phyloP scores from a whole-genome alignment of 148 eudicot genomes.

The Talinum fruticosum region DNA sequence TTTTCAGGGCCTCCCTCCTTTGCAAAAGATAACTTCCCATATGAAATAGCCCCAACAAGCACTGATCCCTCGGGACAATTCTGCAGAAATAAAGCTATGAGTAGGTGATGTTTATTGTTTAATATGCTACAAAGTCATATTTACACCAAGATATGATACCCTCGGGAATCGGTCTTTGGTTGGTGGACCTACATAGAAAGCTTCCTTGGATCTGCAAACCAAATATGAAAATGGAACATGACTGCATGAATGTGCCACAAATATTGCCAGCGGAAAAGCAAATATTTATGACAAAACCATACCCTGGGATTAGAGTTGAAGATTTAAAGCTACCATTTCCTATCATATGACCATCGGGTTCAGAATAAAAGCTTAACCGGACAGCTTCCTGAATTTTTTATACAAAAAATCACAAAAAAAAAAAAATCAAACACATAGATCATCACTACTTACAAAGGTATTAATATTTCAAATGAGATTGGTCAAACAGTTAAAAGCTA shows the following conservation, averaged over 20 bases:
- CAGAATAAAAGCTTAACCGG: constrained; percentile 70
- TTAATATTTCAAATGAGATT: background rate
- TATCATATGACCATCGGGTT: constrained; percentile 87
- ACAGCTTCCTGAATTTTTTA: constrained; percentile 55
- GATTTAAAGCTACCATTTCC: constrained; percentile 78
- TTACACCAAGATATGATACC: constrained; percentile 36
- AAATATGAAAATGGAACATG: constrained; percentile 2
- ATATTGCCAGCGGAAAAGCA: background rate
- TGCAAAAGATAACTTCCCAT: constrained; percentile 62
- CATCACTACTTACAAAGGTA: background rate
- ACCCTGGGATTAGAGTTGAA: constrained; percentile 84
- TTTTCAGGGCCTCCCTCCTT: constrained; percentile 53
- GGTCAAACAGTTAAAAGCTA: background rate
- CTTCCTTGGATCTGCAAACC: constrained; percentile 70
- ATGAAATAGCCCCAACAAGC: constrained; percentile 81
- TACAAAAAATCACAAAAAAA: background rate
- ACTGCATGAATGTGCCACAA: background rate
- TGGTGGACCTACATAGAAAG: constrained; percentile 88
- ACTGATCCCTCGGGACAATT: constrained; percentile 78
- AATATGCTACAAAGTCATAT: background rate
- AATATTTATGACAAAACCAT: constrained; percentile 23
- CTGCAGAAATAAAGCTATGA: constrained; percentile 42
- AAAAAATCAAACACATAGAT: background rate
- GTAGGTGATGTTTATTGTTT: background rate
- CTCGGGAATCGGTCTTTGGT: constrained; percentile 85